These are phyloP conservation scores for Fusarium xylarioides DNA, from an alignment of 2,329 filamentous ascomycete species.

Conservation along the genomic window DNA sequence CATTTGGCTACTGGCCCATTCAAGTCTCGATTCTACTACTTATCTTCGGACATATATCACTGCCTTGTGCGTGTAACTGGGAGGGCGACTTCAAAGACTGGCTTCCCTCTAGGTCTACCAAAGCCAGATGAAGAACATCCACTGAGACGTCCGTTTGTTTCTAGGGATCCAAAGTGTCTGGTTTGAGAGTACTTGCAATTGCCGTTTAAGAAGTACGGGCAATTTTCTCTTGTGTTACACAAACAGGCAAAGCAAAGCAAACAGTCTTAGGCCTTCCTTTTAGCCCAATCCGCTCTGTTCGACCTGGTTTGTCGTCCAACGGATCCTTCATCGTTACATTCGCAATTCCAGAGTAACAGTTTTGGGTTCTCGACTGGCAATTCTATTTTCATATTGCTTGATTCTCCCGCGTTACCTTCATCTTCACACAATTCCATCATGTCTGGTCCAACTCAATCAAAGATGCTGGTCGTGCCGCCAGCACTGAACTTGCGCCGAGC, in stretches of 20 bases:
- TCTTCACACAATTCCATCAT: slow-evolving; percentile 45
- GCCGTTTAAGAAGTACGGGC: background rate
- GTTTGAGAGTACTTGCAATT: slow-evolving; percentile 1
- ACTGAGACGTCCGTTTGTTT: background rate
- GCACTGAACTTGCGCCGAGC: slow-evolving; percentile 67
- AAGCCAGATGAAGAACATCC: background rate
- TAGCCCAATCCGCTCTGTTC: slow-evolving; percentile 1
- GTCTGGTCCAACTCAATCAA: slow-evolving; percentile 55
- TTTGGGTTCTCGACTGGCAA: slow-evolving; percentile 28
- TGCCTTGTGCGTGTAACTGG: background rate
- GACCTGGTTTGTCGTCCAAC: slow-evolving; percentile 13
- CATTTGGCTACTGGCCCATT: background rate
- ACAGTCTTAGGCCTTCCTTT: slow-evolving; percentile 25
- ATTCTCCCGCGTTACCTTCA: background rate
- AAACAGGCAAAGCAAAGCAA: slow-evolving; percentile 12
- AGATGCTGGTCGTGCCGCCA: slow-evolving; percentile 63
- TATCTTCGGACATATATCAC: background rate
- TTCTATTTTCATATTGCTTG: slow-evolving; percentile 31
- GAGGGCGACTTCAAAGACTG: background rate
- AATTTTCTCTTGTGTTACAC: slow-evolving; percentile 26
- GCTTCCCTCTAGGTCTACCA: background rate
- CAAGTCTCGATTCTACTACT: background rate
- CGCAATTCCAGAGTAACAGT: slow-evolving; percentile 26
- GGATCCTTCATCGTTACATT: background rate
- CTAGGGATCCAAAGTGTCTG: background rate